Percentiles rank a stretch among this genome's conserved stretches.
phyloP scores from a whole-genome alignment of 176 grass and related monocot genomes.

The Tillandsia fasciculata region DNA sequence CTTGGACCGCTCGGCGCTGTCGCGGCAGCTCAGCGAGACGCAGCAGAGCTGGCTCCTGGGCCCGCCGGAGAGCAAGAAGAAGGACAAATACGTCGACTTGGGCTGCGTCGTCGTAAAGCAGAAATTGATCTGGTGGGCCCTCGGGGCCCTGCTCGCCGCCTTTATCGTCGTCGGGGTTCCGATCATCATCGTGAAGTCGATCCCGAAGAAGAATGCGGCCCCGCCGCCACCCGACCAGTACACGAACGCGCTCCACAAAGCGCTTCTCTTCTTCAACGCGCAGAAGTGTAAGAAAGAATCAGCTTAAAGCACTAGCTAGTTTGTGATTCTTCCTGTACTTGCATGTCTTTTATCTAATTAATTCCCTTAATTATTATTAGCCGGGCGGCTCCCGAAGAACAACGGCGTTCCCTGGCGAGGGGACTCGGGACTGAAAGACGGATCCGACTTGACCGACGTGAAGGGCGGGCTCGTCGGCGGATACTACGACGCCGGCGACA shows the following conservation, averaged over 20 bases:
- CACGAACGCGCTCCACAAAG: constrained; percentile 81
- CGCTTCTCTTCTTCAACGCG: constrained; percentile 94
- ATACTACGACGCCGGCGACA: constrained; percentile 95
- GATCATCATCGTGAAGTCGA: constrained; percentile 76
- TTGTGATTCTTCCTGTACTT: neutral
- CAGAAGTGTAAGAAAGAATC: constrained; percentile 54
- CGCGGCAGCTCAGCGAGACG: constrained; percentile 80
- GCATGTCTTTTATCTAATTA: neutral
- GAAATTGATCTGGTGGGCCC: constrained; percentile 61
- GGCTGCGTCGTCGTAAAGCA: constrained; percentile 75
- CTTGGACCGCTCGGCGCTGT: constrained; percentile 53
- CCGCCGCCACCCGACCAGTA: constrained; percentile 52
- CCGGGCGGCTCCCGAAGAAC: constrained; percentile 81
- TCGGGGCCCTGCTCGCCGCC: constrained; percentile 43
- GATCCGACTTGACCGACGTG: constrained; percentile 38
- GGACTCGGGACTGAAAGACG: constrained; percentile 58
- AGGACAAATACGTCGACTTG: constrained; percentile 89
- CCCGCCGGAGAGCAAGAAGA: constrained; percentile 77
- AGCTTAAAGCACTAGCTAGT: neutral
- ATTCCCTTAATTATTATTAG: constrained; percentile 13
- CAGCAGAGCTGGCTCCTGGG: constrained; percentile 93
- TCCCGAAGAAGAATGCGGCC: constrained; percentile 66
- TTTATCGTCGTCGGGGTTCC: constrained; percentile 77
- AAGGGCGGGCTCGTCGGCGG: constrained; percentile 83
- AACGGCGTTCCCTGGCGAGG: constrained; percentile 78